Evolutionary conservation across 1,139 yeast species (phyloP).

Genomic region (Ogataea hybrid): DNA sequence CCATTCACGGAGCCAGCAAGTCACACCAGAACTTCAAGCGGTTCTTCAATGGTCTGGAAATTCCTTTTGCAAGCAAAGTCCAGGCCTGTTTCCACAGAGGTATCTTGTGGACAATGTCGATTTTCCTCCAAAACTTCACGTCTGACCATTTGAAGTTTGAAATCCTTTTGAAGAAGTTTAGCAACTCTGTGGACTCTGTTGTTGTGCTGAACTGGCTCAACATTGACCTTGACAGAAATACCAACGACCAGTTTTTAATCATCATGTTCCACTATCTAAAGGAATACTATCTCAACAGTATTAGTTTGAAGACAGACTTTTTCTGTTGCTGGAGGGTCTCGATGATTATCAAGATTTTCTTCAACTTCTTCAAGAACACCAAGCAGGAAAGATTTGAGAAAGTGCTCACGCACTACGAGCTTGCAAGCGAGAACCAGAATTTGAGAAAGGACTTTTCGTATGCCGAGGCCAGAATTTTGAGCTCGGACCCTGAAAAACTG

Average conservation of each 20-base stretch:
- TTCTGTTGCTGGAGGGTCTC: conserved; percentile 31
- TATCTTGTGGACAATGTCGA: conserved; percentile 28
- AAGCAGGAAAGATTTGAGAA: conserved; percentile 15
- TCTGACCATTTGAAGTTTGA: conserved; percentile 22
- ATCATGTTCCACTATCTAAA: conserved; percentile 29
- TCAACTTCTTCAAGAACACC: conserved; percentile 27
- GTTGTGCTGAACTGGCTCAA: conserved; percentile 34
- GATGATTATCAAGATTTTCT: conserved; percentile 28
- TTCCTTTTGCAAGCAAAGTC: conserved; percentile 27
- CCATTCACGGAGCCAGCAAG: conserved; percentile 18
- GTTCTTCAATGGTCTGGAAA: conserved; percentile 30
- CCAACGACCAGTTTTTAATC: conserved; percentile 24
- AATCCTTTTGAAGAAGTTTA: conserved; percentile 22
- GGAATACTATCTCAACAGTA: conserved; percentile 24
- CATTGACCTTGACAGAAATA: conserved; percentile 16
- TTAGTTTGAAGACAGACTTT: conserved; percentile 20
- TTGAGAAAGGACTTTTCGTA: not conserved
- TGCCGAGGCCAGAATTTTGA: not conserved
- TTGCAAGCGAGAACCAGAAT: not conserved
- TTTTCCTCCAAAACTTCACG: conserved; percentile 28
- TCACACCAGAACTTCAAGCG: conserved; percentile 8
- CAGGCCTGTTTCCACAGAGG: conserved; percentile 22
- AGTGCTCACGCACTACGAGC: conserved; percentile 8
- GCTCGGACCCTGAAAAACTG: not conserved
- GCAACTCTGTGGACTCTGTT: conserved; percentile 31